phyloP scores from a whole-genome alignment of 2,329 filamentous ascomycete genomes.

The Lachnellula cervina region DNA sequence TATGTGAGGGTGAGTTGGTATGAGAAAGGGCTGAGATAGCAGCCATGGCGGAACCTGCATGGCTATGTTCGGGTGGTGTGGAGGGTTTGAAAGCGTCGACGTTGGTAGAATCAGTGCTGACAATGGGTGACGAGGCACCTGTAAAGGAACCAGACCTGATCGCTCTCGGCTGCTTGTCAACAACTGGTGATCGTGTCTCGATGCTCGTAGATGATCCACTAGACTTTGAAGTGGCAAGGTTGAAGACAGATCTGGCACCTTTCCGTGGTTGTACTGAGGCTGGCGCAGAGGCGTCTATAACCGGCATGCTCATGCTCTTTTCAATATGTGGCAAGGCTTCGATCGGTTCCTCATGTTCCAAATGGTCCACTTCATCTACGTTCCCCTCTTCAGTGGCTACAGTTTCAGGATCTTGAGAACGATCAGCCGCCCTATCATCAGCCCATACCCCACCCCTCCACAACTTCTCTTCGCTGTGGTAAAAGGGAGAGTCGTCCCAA shows the following conservation, averaged over 20 bases:
- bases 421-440: constrained; percentile 45
- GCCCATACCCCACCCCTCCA: constrained; percentile 83
- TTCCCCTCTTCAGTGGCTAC: constrained; percentile 42
- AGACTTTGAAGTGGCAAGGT: constrained; percentile 24
- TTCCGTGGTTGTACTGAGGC: constrained; percentile 49
- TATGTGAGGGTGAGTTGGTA: constrained; percentile 45
- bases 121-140: constrained; percentile 56
- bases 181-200: constrained; percentile 39
- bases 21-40: constrained; percentile 60
- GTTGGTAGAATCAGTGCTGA: constrained; percentile 62
- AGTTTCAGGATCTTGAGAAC: constrained; percentile 35
- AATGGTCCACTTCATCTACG: constrained; percentile 36
- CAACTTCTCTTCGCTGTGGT: constrained; percentile 69
- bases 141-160: constrained; percentile 61
- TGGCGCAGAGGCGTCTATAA: constrained; percentile 36
- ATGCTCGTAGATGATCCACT: constrained; percentile 45
- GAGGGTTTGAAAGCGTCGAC: constrained; percentile 58
- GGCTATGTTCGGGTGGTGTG: constrained; percentile 49
- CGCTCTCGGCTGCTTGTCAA: constrained; percentile 45
- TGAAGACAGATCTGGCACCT: constrained; percentile 27
- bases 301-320: constrained; percentile 50
- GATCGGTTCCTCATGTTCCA: constrained; percentile 33
- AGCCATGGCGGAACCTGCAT: constrained; percentile 62
- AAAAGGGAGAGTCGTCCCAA: constrained; percentile 94
- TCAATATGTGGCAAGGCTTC: constrained; percentile 43